phyloP scores from a whole-genome alignment of 441 rosid species.

The California macrophylla region DNA sequence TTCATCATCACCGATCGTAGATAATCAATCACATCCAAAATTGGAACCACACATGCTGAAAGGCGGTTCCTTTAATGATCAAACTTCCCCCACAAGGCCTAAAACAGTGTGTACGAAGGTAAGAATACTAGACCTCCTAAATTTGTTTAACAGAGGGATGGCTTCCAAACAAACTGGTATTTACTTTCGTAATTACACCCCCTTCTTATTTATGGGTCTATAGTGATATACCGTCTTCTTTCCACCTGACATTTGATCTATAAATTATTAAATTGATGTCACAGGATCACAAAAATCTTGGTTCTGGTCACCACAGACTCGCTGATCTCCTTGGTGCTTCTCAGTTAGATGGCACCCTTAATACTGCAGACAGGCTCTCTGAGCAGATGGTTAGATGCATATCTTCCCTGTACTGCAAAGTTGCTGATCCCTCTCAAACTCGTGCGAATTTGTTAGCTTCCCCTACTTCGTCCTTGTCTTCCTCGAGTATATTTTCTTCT shows the following conservation, averaged over 20 bases:
- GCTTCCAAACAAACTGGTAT: background rate
- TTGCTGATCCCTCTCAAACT: conserved; percentile 30
- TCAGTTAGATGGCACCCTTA: conserved; percentile 19
- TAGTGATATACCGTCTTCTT: background rate
- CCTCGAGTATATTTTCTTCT: conserved; percentile 59
- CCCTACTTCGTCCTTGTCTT: conserved; percentile 58
- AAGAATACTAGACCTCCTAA: conserved; percentile 14
- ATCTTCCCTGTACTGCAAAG: conserved; percentile 60
- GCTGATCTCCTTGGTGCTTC: conserved; percentile 58
- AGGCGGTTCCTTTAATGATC: conserved; percentile 22
- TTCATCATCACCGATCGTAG: conserved; percentile 20
- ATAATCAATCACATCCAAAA: conserved; percentile 1
- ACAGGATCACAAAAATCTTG: conserved; percentile 32
- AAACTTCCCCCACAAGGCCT: conserved; percentile 36
- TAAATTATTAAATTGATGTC: background rate
- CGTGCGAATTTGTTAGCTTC: conserved; percentile 33
- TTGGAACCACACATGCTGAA: conserved; percentile 22
- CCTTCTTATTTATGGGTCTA: background rate
- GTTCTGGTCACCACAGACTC: conserved; percentile 48
- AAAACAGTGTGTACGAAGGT: conserved; percentile 40
- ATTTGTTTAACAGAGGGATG: background rate
- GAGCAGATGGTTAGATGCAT: conserved; percentile 70
- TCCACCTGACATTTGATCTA: background rate
- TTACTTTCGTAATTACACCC: background rate
- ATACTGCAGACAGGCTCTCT: conserved; percentile 52